Base-by-base conservation (phyloP, 768 basidiomycete genomes). In the Lactarius tabidus region DNA sequence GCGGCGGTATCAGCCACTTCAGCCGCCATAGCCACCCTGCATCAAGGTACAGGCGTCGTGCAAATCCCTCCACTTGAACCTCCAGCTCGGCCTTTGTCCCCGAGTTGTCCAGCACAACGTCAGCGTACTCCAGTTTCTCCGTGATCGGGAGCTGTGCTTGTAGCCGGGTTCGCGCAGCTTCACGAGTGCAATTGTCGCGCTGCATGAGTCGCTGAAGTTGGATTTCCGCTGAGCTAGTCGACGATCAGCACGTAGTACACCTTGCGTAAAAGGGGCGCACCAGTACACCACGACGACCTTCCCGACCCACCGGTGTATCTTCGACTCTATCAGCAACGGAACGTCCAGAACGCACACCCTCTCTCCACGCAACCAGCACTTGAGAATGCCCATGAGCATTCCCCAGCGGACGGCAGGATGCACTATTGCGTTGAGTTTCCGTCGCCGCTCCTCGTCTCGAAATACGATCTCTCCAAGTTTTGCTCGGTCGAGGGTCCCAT, bases 241-340 rank as follows among this genome's bases (percentile, higher is more conserved):
- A 69, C 38, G 23, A 29, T 51, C 45, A 59, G 55, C 23, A 48
- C 10, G 23, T 51, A 26, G 23, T 6, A 26, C 14, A 14, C 23
- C 6, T 14, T 51, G 14, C 2, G 14, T 48, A 3, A 51, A 23
- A 26, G 12, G 59, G 56, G 23, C 84, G 57, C 60, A 97, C 96
- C 95, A 97, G 73, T 93, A 95, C 6, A 97, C 95, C 12, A 99
- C 88, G 3, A 95, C 81, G 28, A 98, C 86, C 67, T 83, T 82
- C 4, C 88, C 94, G 53, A 95, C 89, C 82, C 84, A 89, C 71
- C 82, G 85, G 85, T 89, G 93, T 41, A 98, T 72, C 2, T 88
- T 88, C 0, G 90, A 87, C 74, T 99, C 97, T 63, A 99, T 88
- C 62, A 99, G 78, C 58, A 98, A 77, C 36, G 97, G 97, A 6